phyloP scores from a whole-genome alignment of 2,329 filamentous ascomycete genomes.

The Aspergillus arachidicola region DNA sequence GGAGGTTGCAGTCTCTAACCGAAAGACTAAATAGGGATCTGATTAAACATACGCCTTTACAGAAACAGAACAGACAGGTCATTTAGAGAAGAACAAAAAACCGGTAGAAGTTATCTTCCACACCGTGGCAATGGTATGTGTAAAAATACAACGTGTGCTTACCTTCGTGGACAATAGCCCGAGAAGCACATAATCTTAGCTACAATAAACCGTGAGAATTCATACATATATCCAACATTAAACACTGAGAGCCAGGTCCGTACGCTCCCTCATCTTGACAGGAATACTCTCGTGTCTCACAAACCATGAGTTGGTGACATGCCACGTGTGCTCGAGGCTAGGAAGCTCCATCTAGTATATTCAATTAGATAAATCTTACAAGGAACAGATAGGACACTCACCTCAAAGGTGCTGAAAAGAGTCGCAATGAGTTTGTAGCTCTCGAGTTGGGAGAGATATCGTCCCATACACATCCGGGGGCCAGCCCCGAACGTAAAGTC shows the following conservation, averaged over 20 bases:
- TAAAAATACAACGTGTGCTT: no score
- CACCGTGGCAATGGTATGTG: no score
- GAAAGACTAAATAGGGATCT: no score
- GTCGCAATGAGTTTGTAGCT: conserved; percentile 63
- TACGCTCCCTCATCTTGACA: neutral
- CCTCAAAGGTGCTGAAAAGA: conserved; percentile 40
- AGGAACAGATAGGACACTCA: neutral
- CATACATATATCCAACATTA: neutral
- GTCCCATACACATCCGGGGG: conserved; percentile 57
- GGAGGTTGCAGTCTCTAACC: no score
- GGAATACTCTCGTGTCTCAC: neutral
- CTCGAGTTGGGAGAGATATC: conserved; percentile 58
- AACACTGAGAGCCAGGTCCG: neutral
- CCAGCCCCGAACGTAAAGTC: conserved; percentile 55
- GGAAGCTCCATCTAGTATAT: neutral
- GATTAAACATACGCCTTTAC: no score
- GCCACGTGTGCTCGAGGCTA: neutral
- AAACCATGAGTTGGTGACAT: conserved; percentile 2
- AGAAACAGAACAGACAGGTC: no score
- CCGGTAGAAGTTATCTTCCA: no score
- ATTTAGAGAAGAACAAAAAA: no score
- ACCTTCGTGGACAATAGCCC: neutral
- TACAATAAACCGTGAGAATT: neutral
- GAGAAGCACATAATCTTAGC: neutral
- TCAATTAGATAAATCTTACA: neutral